Evolutionary conservation across 179 eudicot genomes (phyloP), one percentile per base, ranked within the genome.

Genomic region (Patellifolia procumbens): DNA sequence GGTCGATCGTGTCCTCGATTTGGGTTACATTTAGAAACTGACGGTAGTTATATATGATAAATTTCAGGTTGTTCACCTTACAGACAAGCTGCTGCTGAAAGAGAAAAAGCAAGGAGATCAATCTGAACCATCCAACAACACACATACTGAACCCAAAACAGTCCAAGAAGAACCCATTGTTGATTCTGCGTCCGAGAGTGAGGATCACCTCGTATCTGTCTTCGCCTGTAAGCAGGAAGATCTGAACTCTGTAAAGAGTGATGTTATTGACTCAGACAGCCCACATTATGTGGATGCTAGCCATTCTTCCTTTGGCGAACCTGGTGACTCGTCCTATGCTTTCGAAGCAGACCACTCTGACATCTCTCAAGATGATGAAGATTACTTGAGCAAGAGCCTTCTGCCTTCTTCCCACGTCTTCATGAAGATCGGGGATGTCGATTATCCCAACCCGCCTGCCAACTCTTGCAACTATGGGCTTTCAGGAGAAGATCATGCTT

Each of bases 311-410:
- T 66, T 85, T 59, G 39, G 71, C 58, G 89, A 88, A 59, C 80
- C 73, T 2, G 83, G 80, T 51, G 88, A 89, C 49, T 86, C 91
- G 48, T 85, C 90, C n/a, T 75, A 87, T 63, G 78, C 82, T 9
- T 80, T 89, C 28, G 91, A 89, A 65, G 81, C 80, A 53, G 92
- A 89, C 19, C 88, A 88, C 12, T 89, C 88, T 1, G 91, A 90
- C 71, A 70, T 85, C 56, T 90, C 94, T 2, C 89, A 83, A 22
- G 90, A 90, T 56, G 92, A 86, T 55, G 90, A 91, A 74, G 93
- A 87, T 73, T 77, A 85, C 83, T 66, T 78, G 35, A 78, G 76
- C 83, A 84, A 60, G 76, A 79, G 66, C 49, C 72, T 85, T 74
- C 61, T 81, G 67, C 79, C 79, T 60, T 73, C 83, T 12, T 65